phyloP scores from a whole-genome alignment of 2,329 filamentous ascomycete species.

The Paramyrothecium sp. region DNA sequence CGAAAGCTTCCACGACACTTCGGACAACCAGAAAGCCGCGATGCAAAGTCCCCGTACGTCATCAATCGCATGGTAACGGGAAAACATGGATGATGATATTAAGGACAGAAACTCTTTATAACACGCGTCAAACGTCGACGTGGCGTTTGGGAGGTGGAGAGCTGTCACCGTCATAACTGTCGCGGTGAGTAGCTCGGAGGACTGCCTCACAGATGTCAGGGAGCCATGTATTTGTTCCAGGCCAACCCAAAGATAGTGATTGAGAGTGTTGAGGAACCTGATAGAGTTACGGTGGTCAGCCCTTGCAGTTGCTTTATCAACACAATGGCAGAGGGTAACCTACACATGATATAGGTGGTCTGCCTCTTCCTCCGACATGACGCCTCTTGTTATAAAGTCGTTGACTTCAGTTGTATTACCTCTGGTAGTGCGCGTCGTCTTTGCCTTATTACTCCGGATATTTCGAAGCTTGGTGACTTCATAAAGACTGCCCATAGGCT shows the following conservation, averaged over 20 bases:
- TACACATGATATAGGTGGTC: slow-evolving; percentile 13
- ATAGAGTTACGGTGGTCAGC: not conserved
- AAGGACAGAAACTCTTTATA: slow-evolving; percentile 57
- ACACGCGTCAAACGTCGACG: slow-evolving; percentile 39
- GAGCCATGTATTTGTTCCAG: slow-evolving; percentile 30
- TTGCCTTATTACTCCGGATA: slow-evolving; percentile 12
- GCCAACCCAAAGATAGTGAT: slow-evolving; percentile 15
- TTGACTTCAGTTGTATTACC: slow-evolving; percentile 12
- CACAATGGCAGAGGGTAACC: not conserved
- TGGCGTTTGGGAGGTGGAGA: slow-evolving; percentile 55
- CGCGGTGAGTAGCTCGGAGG: slow-evolving; percentile 54
- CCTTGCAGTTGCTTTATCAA: no score
- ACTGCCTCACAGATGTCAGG: slow-evolving; percentile 48
- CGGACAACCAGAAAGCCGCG: slow-evolving; percentile 62
- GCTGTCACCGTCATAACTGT: slow-evolving; percentile 59
- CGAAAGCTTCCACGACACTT: slow-evolving; percentile 60
- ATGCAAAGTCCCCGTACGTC: slow-evolving; percentile 60
- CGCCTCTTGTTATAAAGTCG: slow-evolving; percentile 10
- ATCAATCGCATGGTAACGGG: slow-evolving; percentile 55
- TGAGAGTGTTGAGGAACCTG: slow-evolving; percentile 12
- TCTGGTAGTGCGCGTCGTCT: slow-evolving; percentile 8
- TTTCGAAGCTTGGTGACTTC: slow-evolving; percentile 13
- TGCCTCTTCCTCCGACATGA: slow-evolving; percentile 11
- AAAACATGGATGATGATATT: slow-evolving; percentile 56
- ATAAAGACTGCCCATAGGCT: slow-evolving; percentile 13